Base-by-base conservation (phyloP, 306 rosid genomes). In the Medicago arabica region DNA sequence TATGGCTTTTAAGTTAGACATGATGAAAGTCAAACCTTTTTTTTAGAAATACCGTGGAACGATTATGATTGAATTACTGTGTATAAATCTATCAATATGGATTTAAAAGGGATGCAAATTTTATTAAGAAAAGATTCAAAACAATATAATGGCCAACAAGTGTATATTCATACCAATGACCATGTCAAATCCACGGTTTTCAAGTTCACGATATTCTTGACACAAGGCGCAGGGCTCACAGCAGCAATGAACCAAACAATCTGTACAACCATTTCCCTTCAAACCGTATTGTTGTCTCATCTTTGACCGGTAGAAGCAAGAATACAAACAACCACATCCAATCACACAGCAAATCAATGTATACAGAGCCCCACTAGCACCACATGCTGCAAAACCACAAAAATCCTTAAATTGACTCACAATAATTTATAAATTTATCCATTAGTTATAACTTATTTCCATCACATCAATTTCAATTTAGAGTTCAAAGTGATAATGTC, bases 191-290 rank as follows among this genome's bases (percentile, higher is more conserved):
- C 98, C 97, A 2, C 67, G 88, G 43, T 34, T 46, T 15, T 87
- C 6, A 40, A 93, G 97, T 84, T 91, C 94, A 7, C 97, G 97
- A n/a, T 91, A 89, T 70, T 89, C 97, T 69, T 91, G 97, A 69
- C 89, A 86, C 54, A 93, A 38, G 3, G 97, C 90, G 8, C 97
- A 93, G 1, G 0, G 0, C 82, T 84, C 90, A 34, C 96, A 93
- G 81, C 15, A 89, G 47, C 78, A 89, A 23, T 91, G 97, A 50
- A 71, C 34, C 46, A 87, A 61, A 53, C 92, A 89, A 69, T 91
- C 96, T 0, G 65, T n/a, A 14, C 97, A 93, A 2, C 74, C 87
- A 6, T 23, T 61, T 16, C 81, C 86, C 4, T 74, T 17, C 39
- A 87, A 65, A 17, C 31, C 9, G 47, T 82, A 54, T 4, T 93